Conservation (phyloP, 2,329 filamentous ascomycete genomes). For the Ophiocordyceps camponoti-saundersi region DNA sequence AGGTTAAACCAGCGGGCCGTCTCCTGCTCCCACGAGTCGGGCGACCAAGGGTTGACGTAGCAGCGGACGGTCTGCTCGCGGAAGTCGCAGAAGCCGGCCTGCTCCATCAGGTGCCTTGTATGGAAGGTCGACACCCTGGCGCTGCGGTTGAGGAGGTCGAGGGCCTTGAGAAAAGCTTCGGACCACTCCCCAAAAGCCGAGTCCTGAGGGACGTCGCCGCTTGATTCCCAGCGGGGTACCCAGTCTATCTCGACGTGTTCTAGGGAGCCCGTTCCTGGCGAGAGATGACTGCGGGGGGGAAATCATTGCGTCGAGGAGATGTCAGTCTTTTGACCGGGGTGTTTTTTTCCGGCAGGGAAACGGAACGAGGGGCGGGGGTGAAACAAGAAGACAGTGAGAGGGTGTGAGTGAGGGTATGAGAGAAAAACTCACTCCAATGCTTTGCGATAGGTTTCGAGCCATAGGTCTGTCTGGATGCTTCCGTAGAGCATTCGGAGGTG, state of each 20-base stretch:
- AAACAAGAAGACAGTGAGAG: no score
- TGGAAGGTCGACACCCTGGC: constrained; percentile 36
- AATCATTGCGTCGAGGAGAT: neutral
- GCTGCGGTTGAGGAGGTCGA: constrained; percentile 45
- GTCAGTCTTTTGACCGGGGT: neutral
- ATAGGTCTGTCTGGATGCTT: constrained; percentile 48
- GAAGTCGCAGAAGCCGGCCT: constrained; percentile 67
- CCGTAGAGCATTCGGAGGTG: constrained; percentile 68
- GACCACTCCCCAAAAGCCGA: constrained; percentile 54
- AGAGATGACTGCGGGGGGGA: constrained; percentile 70
- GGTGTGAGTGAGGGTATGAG: neutral
- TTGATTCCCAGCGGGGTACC: constrained; percentile 55
- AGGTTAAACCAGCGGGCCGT: constrained; percentile 75
- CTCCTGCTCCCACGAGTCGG: constrained; percentile 44
- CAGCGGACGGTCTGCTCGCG: constrained; percentile 50
- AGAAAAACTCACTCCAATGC: constrained; percentile 22
- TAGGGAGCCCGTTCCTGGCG: constrained; percentile 56
- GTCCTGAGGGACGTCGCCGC: constrained; percentile 38
- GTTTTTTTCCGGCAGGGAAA: no score
- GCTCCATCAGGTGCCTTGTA: constrained; percentile 43
- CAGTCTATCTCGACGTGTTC: constrained; percentile 88
- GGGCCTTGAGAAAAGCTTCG: constrained; percentile 48
- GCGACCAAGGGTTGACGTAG: constrained; percentile 59
- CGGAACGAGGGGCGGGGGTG: no score
- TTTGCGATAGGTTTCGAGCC: constrained; percentile 58